Conservation (phyloP, 495 filamentous ascomycete genomes). For the Hypoxylon trugodes region DNA sequence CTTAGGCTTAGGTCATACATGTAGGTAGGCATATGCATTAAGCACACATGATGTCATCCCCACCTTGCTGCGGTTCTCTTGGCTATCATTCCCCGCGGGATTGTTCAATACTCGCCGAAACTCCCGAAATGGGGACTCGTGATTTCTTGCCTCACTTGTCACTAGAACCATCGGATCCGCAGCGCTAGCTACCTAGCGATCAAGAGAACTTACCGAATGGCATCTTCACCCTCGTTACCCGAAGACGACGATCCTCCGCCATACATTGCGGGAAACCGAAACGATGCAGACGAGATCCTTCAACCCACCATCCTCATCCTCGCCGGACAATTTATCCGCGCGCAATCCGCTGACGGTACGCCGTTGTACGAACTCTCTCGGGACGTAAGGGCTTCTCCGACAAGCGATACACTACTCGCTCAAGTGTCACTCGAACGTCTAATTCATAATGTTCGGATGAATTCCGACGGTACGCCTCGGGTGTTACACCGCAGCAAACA, state of each 20-base stretch:
- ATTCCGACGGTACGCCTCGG: slow-evolving; percentile 31
- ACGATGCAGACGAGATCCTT: slow-evolving; percentile 41
- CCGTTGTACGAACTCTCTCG: slow-evolving; percentile 45
- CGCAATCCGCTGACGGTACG: slow-evolving; percentile 28
- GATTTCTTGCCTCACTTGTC: slow-evolving; percentile 4
- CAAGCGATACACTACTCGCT: slow-evolving; percentile 29
- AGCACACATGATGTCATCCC: slow-evolving; percentile 22
- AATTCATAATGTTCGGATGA: slow-evolving; percentile 37
- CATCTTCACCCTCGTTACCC: not conserved
- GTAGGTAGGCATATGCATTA: too few relatives aligned
- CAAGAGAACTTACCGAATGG: slow-evolving; percentile 7
- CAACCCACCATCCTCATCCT: slow-evolving; percentile 41
- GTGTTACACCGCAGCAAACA: slow-evolving; percentile 27
- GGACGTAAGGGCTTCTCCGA: slow-evolving; percentile 15
- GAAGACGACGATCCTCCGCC: slow-evolving; percentile 26
- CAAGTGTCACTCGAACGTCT: slow-evolving; percentile 46
- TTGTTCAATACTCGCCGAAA: not conserved
- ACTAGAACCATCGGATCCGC: not conserved
- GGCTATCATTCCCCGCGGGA: slow-evolving; percentile 1
- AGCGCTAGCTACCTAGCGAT: not conserved
- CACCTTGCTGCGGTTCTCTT: too few relatives aligned
- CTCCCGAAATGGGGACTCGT: not conserved
- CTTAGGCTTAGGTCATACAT: too few relatives aligned
- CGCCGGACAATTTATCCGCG: slow-evolving; percentile 40
- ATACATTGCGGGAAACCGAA: slow-evolving; percentile 22